Base-by-base conservation (phyloP, 139 green algal genomes). In the Pseudopediastrum boryanum region DNA sequence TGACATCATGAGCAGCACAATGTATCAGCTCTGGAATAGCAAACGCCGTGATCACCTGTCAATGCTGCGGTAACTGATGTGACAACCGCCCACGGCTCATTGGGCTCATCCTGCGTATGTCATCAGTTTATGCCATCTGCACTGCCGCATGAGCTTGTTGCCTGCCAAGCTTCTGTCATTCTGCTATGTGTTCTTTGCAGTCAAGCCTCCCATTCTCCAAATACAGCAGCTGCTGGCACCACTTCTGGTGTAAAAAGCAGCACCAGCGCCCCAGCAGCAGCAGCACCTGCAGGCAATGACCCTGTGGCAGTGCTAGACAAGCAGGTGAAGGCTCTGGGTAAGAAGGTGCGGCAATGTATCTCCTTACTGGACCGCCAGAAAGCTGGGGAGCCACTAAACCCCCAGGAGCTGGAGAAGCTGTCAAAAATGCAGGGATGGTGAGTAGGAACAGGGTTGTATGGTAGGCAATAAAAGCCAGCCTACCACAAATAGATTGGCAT, bases 321-420 rank as follows among this genome's bases (percentile, higher is more conserved):
- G 44, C 61, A 73, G 35, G 66, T 81, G 44, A 81, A 81, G 62
- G 51, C 74, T 2, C 46, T 81, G 2, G 73, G 44, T 38, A 81
- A 81, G 35, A 81, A 81, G 46, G 61, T 76, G 68, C 80, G 87
- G 25, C 84, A 91, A 67, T 86, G 83, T 31, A 82, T 87, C 29
- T 62, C 70, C n/a, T 61, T 89, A 62, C 51, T 46, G 23, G 65
- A 81, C 1, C 36, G 44, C 38, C 84, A 88, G 67, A 9, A 56
- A 50, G 65, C 59, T 3, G 86, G 88, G 3, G 73, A 83, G 23
- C 35, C 66, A 29, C 73, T 92, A 42, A 86, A 82, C 8, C 46
- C 33, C 0, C 77, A 88, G 35, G 85, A 92, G 65, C 29, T 83
- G 70, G 80, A 85, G 2, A 92, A 92, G 79, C 69, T 92, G 58